A percentile compares a stretch with the other conserved stretches of the same genome.
phyloP scores from a whole-genome alignment of 257 asterid genomes.

The Galeopsis tetrahit region DNA sequence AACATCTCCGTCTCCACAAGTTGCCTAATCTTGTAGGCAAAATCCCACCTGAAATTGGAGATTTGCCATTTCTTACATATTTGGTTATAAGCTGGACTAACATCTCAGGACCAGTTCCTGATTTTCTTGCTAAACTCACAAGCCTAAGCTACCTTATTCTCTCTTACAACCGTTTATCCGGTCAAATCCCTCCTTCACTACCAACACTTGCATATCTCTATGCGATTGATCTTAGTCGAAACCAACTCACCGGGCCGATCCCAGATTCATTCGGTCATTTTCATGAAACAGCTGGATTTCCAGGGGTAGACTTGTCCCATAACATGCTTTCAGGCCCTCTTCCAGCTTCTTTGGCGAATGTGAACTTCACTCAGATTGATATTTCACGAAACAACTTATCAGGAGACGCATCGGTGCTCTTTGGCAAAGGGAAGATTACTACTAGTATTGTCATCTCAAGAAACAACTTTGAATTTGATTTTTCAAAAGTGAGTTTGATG shows the following conservation, averaged over 20 bases:
- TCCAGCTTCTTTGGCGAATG: conserved; percentile 30
- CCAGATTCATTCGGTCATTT: conserved; percentile 33
- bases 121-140: conserved; percentile 32
- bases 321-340: conserved; percentile 36
- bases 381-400: conserved; percentile 42
- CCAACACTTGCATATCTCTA: conserved; percentile 29
- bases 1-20: conserved; percentile 45
- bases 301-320: conserved; percentile 16
- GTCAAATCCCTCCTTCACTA: conserved; percentile 36
- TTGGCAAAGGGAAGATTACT: conserved; percentile 35
- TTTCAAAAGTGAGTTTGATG: neutral
- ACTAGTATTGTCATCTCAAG: conserved; percentile 29
- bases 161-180: conserved; percentile 38
- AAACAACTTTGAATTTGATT: conserved; percentile 38
- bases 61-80: conserved; percentile 29
- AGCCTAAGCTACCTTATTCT: conserved; percentile 34
- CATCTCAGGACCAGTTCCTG: conserved; percentile 39
- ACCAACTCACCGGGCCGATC: conserved; percentile 37
- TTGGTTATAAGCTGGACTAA: conserved; percentile 42
- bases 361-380: conserved; percentile 32
- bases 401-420: conserved; percentile 40
- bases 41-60: conserved; percentile 37
- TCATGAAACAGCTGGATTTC: neutral
- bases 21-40: conserved; percentile 38
- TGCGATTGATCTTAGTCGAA: conserved; percentile 33